Conservation (phyloP, 441 rosid species). For the Adansonia gregorii region DNA sequence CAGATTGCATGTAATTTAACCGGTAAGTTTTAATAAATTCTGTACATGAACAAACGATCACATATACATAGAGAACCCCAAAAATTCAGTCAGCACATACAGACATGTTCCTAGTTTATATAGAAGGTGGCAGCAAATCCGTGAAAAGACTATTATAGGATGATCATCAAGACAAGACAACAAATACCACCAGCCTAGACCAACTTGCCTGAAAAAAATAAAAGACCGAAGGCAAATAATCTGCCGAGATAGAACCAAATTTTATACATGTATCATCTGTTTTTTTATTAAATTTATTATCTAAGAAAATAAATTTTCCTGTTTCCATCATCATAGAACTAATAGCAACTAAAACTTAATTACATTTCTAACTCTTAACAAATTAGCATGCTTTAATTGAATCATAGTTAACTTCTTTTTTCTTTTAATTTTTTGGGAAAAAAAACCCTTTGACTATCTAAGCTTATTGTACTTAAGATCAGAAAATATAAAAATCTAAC, state of each 20-base stretch:
- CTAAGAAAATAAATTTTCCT: background rate
- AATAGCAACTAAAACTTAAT: background rate
- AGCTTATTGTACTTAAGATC: background rate
- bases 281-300: background rate
- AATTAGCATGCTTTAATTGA: background rate
- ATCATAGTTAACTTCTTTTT: background rate
- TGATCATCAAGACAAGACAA: background rate
- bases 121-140: background rate
- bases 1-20: slow-evolving; percentile 1
- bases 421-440: background rate
- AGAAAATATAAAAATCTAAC: background rate
- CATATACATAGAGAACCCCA: background rate
- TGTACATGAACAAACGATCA: background rate
- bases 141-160: slow-evolving; percentile 1
- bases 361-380: background rate
- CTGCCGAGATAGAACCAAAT: background rate
- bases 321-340: background rate
- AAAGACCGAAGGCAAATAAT: background rate
- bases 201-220: background rate
- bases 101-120: background rate
- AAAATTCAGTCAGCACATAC: background rate
- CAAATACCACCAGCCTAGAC: slow-evolving; percentile 15
- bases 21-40: background rate
- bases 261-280: background rate
- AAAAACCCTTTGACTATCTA: background rate